Base-by-base conservation (phyloP, 2,329 filamentous ascomycete species). In the Cytospora piceicola region DNA sequence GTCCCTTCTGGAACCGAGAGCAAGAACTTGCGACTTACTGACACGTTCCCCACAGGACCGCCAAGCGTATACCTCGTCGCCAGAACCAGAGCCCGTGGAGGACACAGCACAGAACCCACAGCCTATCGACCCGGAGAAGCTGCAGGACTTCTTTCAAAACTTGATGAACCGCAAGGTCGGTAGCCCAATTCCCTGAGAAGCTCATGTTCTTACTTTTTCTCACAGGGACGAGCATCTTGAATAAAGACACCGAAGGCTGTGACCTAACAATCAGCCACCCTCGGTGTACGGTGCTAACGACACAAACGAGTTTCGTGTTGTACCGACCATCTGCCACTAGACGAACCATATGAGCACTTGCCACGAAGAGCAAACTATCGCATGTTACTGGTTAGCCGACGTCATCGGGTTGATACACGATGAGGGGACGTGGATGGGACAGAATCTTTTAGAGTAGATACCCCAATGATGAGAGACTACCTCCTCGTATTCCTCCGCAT, bases 131-230 rank as follows among this genome's bases (percentile, higher is more conserved):
- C 86, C 83, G 53, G 84, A 86, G 68, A 83, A 85, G 70, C 75
- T 88, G 61, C 82, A 86, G 69, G 85, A 81, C 68, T 88, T 88
- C 76, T 88, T 88, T 71, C 81, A 81, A 65, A 83, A 82, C 39
- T 74, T 88, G 67, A 87, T 88, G 84, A 86, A 86, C 70, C 80
- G 83, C 68, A 83, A 83, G n/a, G n/a, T 22, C n/a, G 46, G 46
- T 49, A n/a, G 46, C 46, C 24, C 46, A 7, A 49, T 24, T 9
- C 5, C 46, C 14, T 49, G 46, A 49, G 5, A 24, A 14, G 20
- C 11, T 49, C 46, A 1, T 5, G n/a, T 24, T 2, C 8, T 24
- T 11, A 12, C n/a, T 14, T 9, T 22, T 24, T 11, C 46, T 49
- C 4, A n/a, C n/a, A 9, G 11, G 2, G 2, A 49, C 4, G n/a